Evolutionary conservation across 106 monocot species (phyloP).

Genomic region (Allium cepa): DNA sequence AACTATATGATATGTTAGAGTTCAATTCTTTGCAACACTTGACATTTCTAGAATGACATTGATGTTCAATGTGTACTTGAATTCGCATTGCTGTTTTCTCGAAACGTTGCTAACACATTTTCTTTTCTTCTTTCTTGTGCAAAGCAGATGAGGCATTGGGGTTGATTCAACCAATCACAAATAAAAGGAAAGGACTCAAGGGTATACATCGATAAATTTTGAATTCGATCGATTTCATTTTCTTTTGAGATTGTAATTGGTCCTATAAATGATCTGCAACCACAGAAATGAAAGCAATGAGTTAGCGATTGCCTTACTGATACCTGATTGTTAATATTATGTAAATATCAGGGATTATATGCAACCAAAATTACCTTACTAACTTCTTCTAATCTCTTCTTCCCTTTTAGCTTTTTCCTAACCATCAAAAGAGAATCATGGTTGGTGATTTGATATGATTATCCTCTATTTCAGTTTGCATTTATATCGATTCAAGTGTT

Average conservation of each 20-base stretch:
- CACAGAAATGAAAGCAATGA: constrained; percentile 6
- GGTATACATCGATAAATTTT: neutral
- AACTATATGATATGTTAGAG: neutral
- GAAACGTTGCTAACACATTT: neutral
- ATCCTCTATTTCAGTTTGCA: too few species aligned
- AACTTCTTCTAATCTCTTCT: neutral
- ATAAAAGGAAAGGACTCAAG: constrained; percentile 2
- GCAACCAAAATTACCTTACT: too few species aligned
- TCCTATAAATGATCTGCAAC: neutral
- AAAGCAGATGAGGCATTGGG: constrained; percentile 1
- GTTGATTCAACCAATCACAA: neutral
- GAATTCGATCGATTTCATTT: neutral
- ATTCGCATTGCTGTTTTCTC: neutral
- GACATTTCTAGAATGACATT: neutral
- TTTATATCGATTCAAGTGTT: too few species aligned
- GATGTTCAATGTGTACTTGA: neutral
- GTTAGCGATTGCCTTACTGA: too few species aligned
- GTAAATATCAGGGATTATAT: too few species aligned
- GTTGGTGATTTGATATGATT: too few species aligned
- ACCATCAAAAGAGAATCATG: too few species aligned
- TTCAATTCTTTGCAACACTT: too few species aligned
- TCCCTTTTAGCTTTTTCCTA: neutral
- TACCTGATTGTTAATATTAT: too few species aligned
- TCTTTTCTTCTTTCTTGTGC: neutral
- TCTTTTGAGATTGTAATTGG: constrained; percentile 2